Evolutionary conservation across 331 rosid genomes (phyloP).

Genomic region (Rosa hybrid): DNA sequence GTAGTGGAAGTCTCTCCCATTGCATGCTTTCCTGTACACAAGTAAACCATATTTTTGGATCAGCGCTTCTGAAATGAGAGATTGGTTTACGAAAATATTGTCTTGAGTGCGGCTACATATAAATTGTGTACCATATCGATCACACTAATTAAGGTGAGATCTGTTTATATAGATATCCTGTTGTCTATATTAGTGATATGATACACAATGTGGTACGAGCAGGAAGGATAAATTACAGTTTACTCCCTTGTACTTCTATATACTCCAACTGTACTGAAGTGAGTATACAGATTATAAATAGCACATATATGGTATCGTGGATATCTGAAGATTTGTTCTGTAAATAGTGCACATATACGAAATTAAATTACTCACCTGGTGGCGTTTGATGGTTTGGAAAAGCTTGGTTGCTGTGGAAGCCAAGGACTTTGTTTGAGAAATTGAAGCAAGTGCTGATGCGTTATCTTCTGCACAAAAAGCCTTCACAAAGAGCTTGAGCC

Average conservation of each 20-base stretch:
- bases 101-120: too few species aligned
- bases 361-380: conserved; percentile 40
- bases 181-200: not conserved
- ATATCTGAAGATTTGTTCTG: not conserved
- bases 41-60: too few species aligned
- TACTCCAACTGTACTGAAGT: too few species aligned
- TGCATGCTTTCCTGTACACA: conserved; percentile 46
- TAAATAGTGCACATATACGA: not conserved
- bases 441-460: conserved; percentile 33
- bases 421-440: conserved; percentile 43
- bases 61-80: too few species aligned
- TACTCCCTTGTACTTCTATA: too few species aligned
- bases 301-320: too few species aligned
- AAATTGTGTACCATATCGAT: too few species aligned
- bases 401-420: conserved; percentile 38
- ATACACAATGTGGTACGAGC: not conserved
- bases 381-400: conserved; percentile 28
- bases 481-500: conserved; percentile 43
- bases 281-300: too few species aligned
- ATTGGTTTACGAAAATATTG: too few species aligned
- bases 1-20: conserved; percentile 60
- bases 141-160: not conserved
- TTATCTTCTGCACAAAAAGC: conserved; percentile 50
- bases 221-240: too few species aligned
- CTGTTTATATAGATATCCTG: too few species aligned